A percentile compares a stretch with the other conserved stretches of the same genome.
These are phyloP conservation scores for Saccharomycopsis amapae DNA, from an alignment of 805 yeast genomes.

Conservation along the genomic window DNA sequence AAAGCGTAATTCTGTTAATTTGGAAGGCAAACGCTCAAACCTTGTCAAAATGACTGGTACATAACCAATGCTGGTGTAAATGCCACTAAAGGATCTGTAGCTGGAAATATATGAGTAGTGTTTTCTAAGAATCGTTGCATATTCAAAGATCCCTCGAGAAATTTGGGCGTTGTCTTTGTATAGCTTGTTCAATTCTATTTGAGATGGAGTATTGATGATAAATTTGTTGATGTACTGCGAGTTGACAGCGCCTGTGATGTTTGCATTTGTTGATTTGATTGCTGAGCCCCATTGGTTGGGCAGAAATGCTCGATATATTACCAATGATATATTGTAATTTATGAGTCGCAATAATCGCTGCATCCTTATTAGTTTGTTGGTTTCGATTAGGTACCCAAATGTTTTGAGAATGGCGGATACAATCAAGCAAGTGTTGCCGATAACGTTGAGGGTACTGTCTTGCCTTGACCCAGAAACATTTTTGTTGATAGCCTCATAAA, in stretches of 20 bases:
- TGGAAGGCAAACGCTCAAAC: not conserved
- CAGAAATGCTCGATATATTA: not conserved
- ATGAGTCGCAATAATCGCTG: constrained; percentile 7
- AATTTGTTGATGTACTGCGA: constrained; percentile 6
- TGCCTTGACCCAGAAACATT: constrained; percentile 17
- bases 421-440: constrained; percentile 14
- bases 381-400: constrained; percentile 6
- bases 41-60: constrained; percentile 12
- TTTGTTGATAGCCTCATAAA: constrained; percentile 5
- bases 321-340: constrained; percentile 2
- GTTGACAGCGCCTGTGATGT: not conserved
- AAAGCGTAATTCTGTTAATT: not conserved
- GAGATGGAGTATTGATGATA: constrained; percentile 3
- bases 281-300: not conserved
- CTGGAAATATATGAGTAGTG: constrained; percentile 18
- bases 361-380: constrained; percentile 2
- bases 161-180: constrained; percentile 7
- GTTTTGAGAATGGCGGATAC: constrained; percentile 14
- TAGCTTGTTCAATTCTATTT: constrained; percentile 1
- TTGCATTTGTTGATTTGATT: not conserved
- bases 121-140: constrained; percentile 13
- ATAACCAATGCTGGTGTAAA: constrained; percentile 12
- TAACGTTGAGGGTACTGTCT: constrained; percentile 15
- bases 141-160: constrained; percentile 1
- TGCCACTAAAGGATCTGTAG: constrained; percentile 13